phyloP scores from a whole-genome alignment of 2,329 filamentous ascomycete species.

The Fusarium brevicatenulatum region DNA sequence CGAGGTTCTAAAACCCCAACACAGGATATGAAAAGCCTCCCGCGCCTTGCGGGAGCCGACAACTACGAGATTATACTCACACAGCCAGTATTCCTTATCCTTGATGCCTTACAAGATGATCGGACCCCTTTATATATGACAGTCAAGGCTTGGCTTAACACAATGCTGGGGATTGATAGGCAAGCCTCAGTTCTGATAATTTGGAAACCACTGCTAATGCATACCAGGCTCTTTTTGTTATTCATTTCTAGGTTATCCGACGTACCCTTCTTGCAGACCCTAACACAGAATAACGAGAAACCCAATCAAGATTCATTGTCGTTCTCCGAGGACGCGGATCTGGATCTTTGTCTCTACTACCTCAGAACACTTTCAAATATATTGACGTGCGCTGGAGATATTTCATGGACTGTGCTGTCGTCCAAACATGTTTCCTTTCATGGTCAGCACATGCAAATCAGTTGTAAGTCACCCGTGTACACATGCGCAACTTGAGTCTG shows the following conservation, averaged over 20 bases:
- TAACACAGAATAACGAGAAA: conserved; percentile 29
- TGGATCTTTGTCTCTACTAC: conserved; percentile 82
- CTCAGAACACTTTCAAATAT: conserved; percentile 79
- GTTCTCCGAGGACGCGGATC: conserved; percentile 70
- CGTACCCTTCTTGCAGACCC: conserved; percentile 60
- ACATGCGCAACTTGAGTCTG: conserved; percentile 16
- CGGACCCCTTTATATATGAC: conserved; percentile 79
- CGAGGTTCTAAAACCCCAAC: conserved; percentile 58
- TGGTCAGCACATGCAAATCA: conserved; percentile 49
- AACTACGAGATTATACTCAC: conserved; percentile 80
- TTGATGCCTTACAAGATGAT: conserved; percentile 81
- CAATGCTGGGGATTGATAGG: conserved; percentile 70
- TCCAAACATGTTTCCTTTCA: conserved; percentile 59
- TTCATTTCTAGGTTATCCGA: conserved; percentile 68
- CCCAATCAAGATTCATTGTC: conserved; percentile 20
- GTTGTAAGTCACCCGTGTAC: conserved; percentile 55
- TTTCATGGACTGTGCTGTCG: conserved; percentile 76
- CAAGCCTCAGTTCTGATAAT: conserved; percentile 47
- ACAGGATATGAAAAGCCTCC: conserved; percentile 47
- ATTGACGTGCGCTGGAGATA: conserved; percentile 71
- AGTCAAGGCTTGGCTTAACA: conserved; percentile 83
- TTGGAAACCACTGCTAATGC: conserved; percentile 1
- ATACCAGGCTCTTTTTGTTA: conserved; percentile 66
- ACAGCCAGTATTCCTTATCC: conserved; percentile 80
- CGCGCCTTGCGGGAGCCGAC: conserved; percentile 64